These are phyloP conservation scores for Irpex sp. DNA, from an alignment of 1,284 basidiomycete species.

Conservation along the genomic window DNA sequence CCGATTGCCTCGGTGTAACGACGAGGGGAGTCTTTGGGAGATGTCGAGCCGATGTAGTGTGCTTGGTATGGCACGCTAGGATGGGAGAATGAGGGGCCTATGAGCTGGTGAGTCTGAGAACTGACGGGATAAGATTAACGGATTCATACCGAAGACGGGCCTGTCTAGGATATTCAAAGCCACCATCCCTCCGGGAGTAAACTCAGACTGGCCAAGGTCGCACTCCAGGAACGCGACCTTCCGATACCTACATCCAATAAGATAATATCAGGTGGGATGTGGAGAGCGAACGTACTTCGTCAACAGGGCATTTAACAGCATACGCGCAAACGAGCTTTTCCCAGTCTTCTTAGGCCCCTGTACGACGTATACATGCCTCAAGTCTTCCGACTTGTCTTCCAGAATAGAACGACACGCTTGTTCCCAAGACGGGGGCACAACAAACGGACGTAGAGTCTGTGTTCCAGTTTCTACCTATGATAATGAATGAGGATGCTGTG, in stretches of 20 bases:
- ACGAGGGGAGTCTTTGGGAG: conserved; percentile 78
- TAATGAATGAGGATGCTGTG: background rate
- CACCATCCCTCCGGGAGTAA: conserved; percentile 85
- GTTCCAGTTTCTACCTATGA: conserved; percentile 37
- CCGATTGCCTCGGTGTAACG: conserved; percentile 74
- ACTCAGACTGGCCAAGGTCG: conserved; percentile 93
- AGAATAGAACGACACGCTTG: conserved; percentile 33
- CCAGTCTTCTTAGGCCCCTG: conserved; percentile 86
- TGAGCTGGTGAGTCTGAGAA: background rate
- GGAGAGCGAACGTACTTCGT: conserved; percentile 36
- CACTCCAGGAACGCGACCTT: conserved; percentile 89
- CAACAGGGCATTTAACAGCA: conserved; percentile 71
- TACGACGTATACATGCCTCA: conserved; percentile 48
- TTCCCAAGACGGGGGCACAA: conserved; percentile 58
- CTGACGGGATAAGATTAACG: background rate
- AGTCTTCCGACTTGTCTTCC: background rate
- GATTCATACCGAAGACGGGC: conserved; percentile 63
- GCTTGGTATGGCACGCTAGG: conserved; percentile 68
- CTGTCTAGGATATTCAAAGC: conserved; percentile 71
- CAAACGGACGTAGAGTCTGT: conserved; percentile 45
- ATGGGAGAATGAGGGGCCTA: conserved; percentile 87
- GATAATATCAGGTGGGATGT: background rate
- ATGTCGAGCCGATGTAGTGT: conserved; percentile 81
- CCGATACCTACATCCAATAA: conserved; percentile 46
- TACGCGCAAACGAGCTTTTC: conserved; percentile 85